phyloP scores from a whole-genome alignment of 805 yeast species.

The Lachancea dasiensis region DNA sequence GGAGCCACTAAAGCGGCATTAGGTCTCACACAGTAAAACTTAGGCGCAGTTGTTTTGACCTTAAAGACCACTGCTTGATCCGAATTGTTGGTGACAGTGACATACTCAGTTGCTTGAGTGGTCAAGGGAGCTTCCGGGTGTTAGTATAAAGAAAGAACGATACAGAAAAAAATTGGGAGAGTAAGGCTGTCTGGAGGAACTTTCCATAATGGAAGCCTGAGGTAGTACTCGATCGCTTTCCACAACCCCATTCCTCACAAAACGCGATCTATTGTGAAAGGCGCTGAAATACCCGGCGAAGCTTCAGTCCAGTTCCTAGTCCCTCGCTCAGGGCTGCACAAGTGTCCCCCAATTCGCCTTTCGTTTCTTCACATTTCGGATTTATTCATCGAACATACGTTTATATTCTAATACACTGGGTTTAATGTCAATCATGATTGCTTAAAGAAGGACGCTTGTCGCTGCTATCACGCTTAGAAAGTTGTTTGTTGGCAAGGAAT shows the following conservation, averaged over 20 bases:
- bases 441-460: background rate
- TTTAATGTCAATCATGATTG: conserved; percentile 53
- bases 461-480: background rate
- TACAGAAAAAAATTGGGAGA: background rate
- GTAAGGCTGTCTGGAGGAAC: no score
- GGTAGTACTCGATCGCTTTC: no score
- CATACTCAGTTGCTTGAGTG: conserved; percentile 57
- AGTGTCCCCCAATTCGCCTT: no score
- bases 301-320: no score
- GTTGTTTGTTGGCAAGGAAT: background rate
- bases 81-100: conserved; percentile 50
- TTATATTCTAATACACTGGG: conserved; percentile 71
- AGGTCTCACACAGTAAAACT: conserved; percentile 92
- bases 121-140: conserved; percentile 60
- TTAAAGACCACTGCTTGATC: conserved; percentile 72
- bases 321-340: no score
- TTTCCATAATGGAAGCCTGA: no score
- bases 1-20: conserved; percentile 79
- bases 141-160: conserved; percentile 6
- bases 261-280: no score
- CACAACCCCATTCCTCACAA: no score
- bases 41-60: conserved; percentile 98
- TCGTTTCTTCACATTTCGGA: no score
- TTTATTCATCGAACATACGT: no score
- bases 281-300: no score